A percentile compares a stretch with the other conserved stretches of the same genome.
Evolutionary conservation across 495 filamentous ascomycete genomes (phyloP).

Genomic region (Neurospora sp.): DNA sequence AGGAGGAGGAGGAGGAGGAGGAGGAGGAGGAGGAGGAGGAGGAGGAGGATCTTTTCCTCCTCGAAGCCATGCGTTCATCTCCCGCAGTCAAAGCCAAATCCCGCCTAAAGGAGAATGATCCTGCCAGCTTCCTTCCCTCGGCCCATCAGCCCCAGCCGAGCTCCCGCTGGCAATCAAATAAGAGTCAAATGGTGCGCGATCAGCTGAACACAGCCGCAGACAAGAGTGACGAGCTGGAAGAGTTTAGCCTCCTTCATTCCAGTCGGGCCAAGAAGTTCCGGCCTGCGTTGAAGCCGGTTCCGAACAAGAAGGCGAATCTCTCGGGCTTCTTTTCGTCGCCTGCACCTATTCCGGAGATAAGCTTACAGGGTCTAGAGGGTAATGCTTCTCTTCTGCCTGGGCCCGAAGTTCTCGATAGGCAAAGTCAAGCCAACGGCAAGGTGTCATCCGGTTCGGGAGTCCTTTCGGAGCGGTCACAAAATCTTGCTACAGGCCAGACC

Average conservation of each 20-base stretch:
- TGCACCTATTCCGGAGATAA: conserved; percentile 25
- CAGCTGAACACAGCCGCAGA: background rate
- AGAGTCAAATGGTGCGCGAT: background rate
- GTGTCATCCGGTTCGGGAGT: background rate
- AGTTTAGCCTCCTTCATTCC: background rate
- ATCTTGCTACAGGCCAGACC: background rate
- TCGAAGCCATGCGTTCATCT: conserved; percentile 29
- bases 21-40: conserved; percentile 25
- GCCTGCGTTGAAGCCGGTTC: conserved; percentile 2
- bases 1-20: conserved; percentile 35
- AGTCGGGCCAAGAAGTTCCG: conserved; percentile 2
- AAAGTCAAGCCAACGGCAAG: background rate
- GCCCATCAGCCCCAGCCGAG: background rate
- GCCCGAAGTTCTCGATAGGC: background rate
- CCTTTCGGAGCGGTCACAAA: background rate
- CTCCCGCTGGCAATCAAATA: background rate
- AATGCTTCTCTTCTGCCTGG: background rate
- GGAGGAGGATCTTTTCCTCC: conserved; percentile 36
- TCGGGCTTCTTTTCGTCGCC: conserved; percentile 40
- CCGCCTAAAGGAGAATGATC: background rate
- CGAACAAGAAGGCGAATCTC: conserved; percentile 28
- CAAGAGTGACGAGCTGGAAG: background rate
- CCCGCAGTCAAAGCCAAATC: background rate
- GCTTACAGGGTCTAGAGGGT: background rate
- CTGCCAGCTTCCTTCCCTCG: background rate